Evolutionary conservation across 2,329 filamentous ascomycete species (phyloP).

Genomic region (Pseudomassariella vexata): DNA sequence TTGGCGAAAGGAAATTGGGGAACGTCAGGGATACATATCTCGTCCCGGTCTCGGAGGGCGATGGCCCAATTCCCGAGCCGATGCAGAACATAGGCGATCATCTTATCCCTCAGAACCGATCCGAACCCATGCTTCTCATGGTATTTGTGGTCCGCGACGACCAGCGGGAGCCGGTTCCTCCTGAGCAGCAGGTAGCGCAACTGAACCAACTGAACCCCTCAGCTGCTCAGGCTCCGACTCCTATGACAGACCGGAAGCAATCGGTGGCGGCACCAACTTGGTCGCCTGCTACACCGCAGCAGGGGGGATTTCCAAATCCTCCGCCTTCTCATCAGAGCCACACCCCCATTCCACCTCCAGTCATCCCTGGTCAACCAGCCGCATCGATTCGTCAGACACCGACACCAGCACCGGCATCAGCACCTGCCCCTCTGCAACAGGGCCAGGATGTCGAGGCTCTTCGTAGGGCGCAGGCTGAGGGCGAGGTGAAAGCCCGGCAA

Average conservation of each 20-base stretch:
- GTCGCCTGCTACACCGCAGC: constrained; percentile 46
- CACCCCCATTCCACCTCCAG: constrained; percentile 25
- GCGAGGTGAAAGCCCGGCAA: constrained; percentile 53
- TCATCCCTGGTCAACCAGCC: constrained; percentile 23
- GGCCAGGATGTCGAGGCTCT: constrained; percentile 30
- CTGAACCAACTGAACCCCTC: constrained; percentile 17
- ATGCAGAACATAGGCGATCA: constrained; percentile 85
- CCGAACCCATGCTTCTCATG: constrained; percentile 73
- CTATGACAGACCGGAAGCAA: constrained; percentile 34
- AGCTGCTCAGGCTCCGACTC: constrained; percentile 9
- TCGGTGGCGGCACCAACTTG: constrained; percentile 46
- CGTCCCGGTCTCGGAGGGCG: constrained; percentile 73
- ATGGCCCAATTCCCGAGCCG: constrained; percentile 71
- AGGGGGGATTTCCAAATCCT: constrained; percentile 24
- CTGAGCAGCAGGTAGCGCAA: constrained; percentile 18
- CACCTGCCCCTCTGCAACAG: constrained; percentile 8
- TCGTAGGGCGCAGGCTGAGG: constrained; percentile 40
- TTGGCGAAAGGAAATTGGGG: constrained; percentile 67
- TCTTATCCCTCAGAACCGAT: constrained; percentile 63
- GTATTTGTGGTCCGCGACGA: constrained; percentile 78
- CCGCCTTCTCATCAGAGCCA: constrained; percentile 22
- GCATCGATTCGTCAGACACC: constrained; percentile 13
- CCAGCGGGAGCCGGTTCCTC: constrained; percentile 24
- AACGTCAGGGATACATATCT: constrained; percentile 89
- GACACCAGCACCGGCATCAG: constrained; percentile 16